Evolutionary conservation across 2,329 filamentous ascomycete species (phyloP), one percentile per base, ranked within the genome.

Genomic region (Ophiostoma perfectum): DNA sequence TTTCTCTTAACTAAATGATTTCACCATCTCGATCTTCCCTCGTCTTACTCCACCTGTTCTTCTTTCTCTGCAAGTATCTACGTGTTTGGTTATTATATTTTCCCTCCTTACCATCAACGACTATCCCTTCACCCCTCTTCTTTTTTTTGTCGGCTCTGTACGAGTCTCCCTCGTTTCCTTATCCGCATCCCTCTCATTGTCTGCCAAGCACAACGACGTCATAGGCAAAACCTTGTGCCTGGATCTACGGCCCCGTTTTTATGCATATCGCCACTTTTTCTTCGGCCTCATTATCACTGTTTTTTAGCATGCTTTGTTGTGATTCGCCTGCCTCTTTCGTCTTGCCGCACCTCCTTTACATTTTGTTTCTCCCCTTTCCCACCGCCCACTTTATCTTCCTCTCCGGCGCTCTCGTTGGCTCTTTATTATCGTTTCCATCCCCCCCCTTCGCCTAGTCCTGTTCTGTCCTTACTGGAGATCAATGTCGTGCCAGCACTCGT

Each of bases 271-370:
- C 60, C 60, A 63, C 16, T 63, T 60, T 38, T 42, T 63, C 39
- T 7, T 63, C 60, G 60, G 60, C 60, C 60, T 42, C 60, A 63
- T 39, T 63, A 41, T 63, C 60, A 60, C 55, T 60, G 55, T 60
- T 5, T 60, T 60, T 60, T 27, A 36, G 55, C 8, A 60, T 60
- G 1, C 27, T 12, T 18, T 60, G 5, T 4, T 60, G 5, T 60
- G 55, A 60, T 60, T 60, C n/a, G 55, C 12, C 55, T 62, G 27
- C 27, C 36, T 41, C 58, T 39, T 8, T 14, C 27, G 41, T 16
- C 27, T 18, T 55, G 18, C 49, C 49, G 36, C 58, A 39, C 58
- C 38, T 62, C 36, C 58, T 62, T 62, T 41, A 14, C 38, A 39
- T 5, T 41, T 18, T 38, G 60, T 18, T 63, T 18, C 60, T 63